Percentiles rank a stretch among this genome's conserved stretches.
phyloP scores from a whole-genome alignment of 345 rosid species.

The Syzygium jambos region DNA sequence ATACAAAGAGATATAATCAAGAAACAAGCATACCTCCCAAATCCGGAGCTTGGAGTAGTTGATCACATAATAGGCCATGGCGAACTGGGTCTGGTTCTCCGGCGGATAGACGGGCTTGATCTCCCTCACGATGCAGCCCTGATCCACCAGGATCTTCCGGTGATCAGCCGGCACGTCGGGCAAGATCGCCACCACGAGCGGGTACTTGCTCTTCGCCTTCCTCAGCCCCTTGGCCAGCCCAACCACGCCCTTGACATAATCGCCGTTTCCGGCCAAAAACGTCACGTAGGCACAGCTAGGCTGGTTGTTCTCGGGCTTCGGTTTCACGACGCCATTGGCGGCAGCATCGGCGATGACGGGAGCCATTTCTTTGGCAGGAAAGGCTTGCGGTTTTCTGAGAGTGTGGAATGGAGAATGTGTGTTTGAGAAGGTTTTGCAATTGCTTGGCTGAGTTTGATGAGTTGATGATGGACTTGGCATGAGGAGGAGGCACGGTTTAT shows the following conservation, averaged over 20 bases:
- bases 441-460: not conserved
- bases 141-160: slow-evolving; percentile 15
- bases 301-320: not conserved
- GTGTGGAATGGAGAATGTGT: not conserved
- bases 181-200: slow-evolving; percentile 25
- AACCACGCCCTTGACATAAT: slow-evolving; percentile 34
- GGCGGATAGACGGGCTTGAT: slow-evolving; percentile 29
- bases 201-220: slow-evolving; percentile 24
- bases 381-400: not conserved
- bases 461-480: not conserved
- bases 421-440: not conserved
- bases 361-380: slow-evolving; percentile 1
- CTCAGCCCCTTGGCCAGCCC: slow-evolving; percentile 32
- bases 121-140: slow-evolving; percentile 25
- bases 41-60: slow-evolving; percentile 38
- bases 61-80: slow-evolving; percentile 15
- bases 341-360: not conserved
- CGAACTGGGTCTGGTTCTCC: slow-evolving; percentile 4
- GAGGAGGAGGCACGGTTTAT: not conserved
- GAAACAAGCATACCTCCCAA: slow-evolving; percentile 20
- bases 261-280: slow-evolving; percentile 14
- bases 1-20: not conserved
- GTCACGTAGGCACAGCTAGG: slow-evolving; percentile 25
- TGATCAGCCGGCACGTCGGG: slow-evolving; percentile 35
- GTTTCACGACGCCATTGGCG: not conserved